Conservation (phyloP, 2,329 filamentous ascomycete genomes). For the Drechslerella coelobrocha region DNA sequence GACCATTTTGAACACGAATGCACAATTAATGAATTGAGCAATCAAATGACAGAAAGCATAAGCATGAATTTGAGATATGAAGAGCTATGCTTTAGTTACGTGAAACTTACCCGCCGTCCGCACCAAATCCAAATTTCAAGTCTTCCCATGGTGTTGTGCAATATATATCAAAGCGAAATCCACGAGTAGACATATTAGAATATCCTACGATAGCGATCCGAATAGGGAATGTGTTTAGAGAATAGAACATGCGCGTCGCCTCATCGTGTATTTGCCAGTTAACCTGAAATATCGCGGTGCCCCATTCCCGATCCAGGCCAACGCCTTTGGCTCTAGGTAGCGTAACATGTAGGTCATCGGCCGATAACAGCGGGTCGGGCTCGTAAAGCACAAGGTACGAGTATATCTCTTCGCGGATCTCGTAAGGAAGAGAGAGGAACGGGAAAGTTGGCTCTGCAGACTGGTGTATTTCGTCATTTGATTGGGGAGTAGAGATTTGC, state of each 20-base stretch:
- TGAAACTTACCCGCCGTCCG: constrained; percentile 27
- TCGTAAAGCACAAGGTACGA: constrained; percentile 33
- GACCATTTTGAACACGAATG: too few species aligned
- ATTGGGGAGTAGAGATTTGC: too few species aligned
- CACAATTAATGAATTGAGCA: too few species aligned
- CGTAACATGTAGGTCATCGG: neutral
- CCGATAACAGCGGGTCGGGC: constrained; percentile 17
- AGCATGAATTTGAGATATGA: too few species aligned
- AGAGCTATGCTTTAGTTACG: too few species aligned
- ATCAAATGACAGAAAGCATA: too few species aligned
- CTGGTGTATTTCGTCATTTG: too few species aligned
- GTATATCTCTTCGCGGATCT: constrained; percentile 44
- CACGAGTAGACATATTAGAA: constrained; percentile 9
- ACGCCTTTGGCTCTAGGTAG: constrained; percentile 27
- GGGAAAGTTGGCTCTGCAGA: constrained; percentile 16
- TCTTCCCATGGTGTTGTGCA: constrained; percentile 42
- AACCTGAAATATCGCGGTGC: constrained; percentile 25
- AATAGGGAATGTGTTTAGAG: constrained; percentile 26
- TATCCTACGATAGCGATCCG: constrained; percentile 23
- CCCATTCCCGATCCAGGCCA: constrained; percentile 7
- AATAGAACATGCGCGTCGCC: constrained; percentile 33
- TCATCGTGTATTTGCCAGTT: constrained; percentile 33
- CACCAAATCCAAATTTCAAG: constrained; percentile 24
- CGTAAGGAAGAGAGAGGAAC: constrained; percentile 27
- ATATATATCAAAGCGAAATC: constrained; percentile 10